phyloP scores from a whole-genome alignment of 768 basidiomycete species.

The Amanita pallidorosea region DNA sequence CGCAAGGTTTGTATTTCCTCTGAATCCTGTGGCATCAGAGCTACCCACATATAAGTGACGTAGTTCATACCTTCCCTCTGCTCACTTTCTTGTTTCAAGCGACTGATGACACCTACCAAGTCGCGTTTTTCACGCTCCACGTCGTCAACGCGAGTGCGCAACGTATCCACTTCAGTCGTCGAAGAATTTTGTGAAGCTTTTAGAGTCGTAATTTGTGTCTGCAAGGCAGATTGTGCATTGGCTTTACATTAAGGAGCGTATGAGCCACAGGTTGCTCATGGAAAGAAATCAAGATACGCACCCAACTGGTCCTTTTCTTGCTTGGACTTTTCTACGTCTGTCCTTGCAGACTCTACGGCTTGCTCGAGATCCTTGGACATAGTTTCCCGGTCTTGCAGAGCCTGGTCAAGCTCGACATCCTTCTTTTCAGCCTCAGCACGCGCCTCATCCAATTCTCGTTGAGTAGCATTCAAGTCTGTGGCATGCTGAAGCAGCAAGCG shows the following conservation, averaged over 20 bases:
- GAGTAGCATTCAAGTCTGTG: slow-evolving; percentile 39
- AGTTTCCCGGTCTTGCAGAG: slow-evolving; percentile 67
- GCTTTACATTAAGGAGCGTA: slow-evolving; percentile 22
- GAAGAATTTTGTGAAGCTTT: slow-evolving; percentile 52
- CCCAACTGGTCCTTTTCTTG: slow-evolving; percentile 59
- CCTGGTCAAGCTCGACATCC: slow-evolving; percentile 79
- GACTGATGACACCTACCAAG: slow-evolving; percentile 71
- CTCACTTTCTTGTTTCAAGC: slow-evolving; percentile 64
- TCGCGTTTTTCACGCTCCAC: slow-evolving; percentile 87
- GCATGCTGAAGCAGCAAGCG: slow-evolving; percentile 48
- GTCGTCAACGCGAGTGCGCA: slow-evolving; percentile 58
- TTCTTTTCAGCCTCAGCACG: slow-evolving; percentile 59
- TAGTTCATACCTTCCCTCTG: slow-evolving; percentile 59
- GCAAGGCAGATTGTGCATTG: slow-evolving; percentile 33
- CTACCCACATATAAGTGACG: not conserved
- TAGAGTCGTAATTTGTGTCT: slow-evolving; percentile 45
- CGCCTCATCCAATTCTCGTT: slow-evolving; percentile 59
- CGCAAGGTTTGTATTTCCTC: slow-evolving; percentile 68
- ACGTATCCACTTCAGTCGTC: slow-evolving; percentile 44
- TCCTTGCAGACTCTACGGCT: slow-evolving; percentile 37
- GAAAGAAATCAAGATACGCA: slow-evolving; percentile 19
- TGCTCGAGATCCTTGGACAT: slow-evolving; percentile 45
- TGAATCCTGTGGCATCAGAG: slow-evolving; percentile 16
- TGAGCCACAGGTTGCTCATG: not conserved
- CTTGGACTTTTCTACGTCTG: slow-evolving; percentile 45